Evolutionary conservation across 805 yeast genomes (phyloP).

Genomic region (Sugiyamaella mastotermitis): DNA sequence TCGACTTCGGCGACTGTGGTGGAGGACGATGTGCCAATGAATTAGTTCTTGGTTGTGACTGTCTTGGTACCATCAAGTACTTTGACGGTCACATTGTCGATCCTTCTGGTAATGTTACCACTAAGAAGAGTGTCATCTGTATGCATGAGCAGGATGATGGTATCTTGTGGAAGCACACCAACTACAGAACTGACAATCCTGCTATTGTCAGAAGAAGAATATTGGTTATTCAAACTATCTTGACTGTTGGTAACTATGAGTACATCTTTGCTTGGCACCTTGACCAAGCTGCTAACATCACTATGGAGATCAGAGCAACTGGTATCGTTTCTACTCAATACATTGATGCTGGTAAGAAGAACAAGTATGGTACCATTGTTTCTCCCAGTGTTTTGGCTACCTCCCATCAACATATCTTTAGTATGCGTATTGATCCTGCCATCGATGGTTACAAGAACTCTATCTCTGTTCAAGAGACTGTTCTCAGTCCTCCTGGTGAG

Average conservation of each 20-base stretch:
- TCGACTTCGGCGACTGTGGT: slow-evolving; percentile 81
- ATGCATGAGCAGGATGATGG: slow-evolving; percentile 85
- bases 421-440: slow-evolving; percentile 77
- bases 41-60: slow-evolving; percentile 71
- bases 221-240: slow-evolving; percentile 73
- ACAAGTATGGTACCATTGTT: slow-evolving; percentile 65
- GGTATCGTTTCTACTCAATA: slow-evolving; percentile 85
- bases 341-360: slow-evolving; percentile 58
- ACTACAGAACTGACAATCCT: slow-evolving; percentile 67
- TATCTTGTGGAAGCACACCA: slow-evolving; percentile 69
- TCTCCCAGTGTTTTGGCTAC: slow-evolving; percentile 82
- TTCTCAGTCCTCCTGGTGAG: slow-evolving; percentile 49
- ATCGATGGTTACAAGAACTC: slow-evolving; percentile 76
- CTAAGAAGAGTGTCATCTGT: slow-evolving; percentile 67
- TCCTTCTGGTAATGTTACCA: slow-evolving; percentile 54
- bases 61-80: slow-evolving; percentile 76
- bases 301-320: slow-evolving; percentile 76
- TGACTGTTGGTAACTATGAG: slow-evolving; percentile 82
- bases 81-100: slow-evolving; percentile 56
- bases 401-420: slow-evolving; percentile 74
- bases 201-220: slow-evolving; percentile 69
- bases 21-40: slow-evolving; percentile 72
- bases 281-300: slow-evolving; percentile 72
- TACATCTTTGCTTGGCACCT: slow-evolving; percentile 66
- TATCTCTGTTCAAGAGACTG: slow-evolving; percentile 64